Conservation (phyloP, 768 basidiomycete species). For the Agaricus sinodeliciosus region DNA sequence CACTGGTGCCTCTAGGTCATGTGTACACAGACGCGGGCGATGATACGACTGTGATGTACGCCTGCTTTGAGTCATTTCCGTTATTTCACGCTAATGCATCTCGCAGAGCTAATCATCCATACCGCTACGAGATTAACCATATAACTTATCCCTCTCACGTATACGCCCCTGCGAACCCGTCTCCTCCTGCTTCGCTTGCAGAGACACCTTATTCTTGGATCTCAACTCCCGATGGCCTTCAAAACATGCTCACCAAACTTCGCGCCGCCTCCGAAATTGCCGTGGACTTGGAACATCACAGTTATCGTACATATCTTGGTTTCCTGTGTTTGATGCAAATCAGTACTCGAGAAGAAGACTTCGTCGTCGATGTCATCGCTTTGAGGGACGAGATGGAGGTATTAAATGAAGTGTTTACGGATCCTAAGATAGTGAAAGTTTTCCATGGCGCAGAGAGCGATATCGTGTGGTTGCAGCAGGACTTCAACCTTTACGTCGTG, state of each 20-base stretch:
- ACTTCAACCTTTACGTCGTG: constrained; percentile 91
- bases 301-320: constrained; percentile 75
- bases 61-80: background rate
- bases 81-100: background rate
- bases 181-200: constrained; percentile 52
- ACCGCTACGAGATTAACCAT: constrained; percentile 79
- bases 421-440: constrained; percentile 84
- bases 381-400: constrained; percentile 69
- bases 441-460: constrained; percentile 95
- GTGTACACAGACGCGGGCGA: constrained; percentile 28
- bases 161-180: constrained; percentile 41
- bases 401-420: constrained; percentile 78
- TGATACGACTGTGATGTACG: constrained; percentile 26
- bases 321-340: constrained; percentile 94
- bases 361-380: constrained; percentile 75
- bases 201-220: constrained; percentile 69
- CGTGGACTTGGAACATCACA: constrained; percentile 93
- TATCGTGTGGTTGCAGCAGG: constrained; percentile 93
- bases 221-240: constrained; percentile 46
- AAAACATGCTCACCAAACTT: constrained; percentile 63
- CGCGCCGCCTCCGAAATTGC: constrained; percentile 71
- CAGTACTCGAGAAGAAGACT: constrained; percentile 79
- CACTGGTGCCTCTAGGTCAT: constrained; percentile 77
- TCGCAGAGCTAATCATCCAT: constrained; percentile 56
- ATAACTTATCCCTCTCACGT: constrained; percentile 64